A percentile compares a stretch with the other conserved stretches of the same genome.
Evolutionary conservation across 1,284 basidiomycete genomes (phyloP).

Genomic region (Trichosporon sp.): DNA sequence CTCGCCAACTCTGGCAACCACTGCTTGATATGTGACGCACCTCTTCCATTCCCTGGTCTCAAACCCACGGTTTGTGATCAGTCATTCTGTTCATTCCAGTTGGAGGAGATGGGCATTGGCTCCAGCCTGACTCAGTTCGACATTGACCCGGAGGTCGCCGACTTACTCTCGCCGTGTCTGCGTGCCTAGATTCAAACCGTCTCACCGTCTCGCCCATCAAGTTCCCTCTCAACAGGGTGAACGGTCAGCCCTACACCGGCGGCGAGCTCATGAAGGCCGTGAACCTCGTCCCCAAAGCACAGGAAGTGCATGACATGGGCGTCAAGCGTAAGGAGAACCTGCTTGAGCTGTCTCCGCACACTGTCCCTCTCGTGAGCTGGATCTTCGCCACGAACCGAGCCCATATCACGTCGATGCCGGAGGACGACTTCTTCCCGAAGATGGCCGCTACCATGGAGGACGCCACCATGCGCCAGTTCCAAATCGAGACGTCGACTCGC

Average conservation of each 20-base stretch:
- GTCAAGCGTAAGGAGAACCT: background rate
- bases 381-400: conserved; percentile 29
- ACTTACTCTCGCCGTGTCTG: conserved; percentile 18
- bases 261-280: background rate
- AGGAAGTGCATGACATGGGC: background rate
- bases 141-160: conserved; percentile 21
- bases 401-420: conserved; percentile 22
- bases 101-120: conserved; percentile 24
- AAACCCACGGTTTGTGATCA: conserved; percentile 27
- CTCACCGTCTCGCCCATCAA: background rate
- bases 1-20: conserved; percentile 25
- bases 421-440: conserved; percentile 6
- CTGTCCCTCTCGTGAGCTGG: conserved; percentile 20
- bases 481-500: conserved; percentile 28
- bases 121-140: conserved; percentile 23
- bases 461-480: conserved; percentile 10
- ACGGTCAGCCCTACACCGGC: background rate
- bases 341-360: background rate
- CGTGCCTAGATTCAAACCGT: background rate
- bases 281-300: background rate
- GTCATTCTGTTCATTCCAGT: conserved; percentile 23
- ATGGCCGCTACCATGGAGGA: conserved; percentile 4
- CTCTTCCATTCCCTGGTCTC: conserved; percentile 19
- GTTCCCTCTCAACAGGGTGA: background rate
- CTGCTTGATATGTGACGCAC: background rate